These are phyloP conservation scores for Geranomyces variabilis DNA, from an alignment of 192 early-diverging fungal genomes.

Conservation along the genomic window DNA sequence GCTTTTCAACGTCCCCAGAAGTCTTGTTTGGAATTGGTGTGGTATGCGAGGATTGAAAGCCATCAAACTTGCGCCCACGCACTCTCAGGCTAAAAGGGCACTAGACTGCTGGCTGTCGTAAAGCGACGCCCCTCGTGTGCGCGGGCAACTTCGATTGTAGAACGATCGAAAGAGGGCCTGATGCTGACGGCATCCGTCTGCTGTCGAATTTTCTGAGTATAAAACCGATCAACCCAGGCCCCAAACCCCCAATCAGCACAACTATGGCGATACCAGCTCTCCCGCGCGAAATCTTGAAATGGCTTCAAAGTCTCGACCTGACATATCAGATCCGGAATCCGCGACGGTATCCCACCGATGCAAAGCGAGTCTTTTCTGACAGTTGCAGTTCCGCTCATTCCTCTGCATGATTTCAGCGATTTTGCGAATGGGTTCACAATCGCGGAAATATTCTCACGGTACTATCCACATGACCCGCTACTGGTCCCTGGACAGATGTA, in stretches of 20 bases:
- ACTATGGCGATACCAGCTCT: slow-evolving; percentile 6
- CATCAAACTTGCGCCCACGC: too few species aligned
- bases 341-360: slow-evolving; percentile 29
- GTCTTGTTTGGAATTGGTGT: too few species aligned
- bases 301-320: slow-evolving; percentile 52
- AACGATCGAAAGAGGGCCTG: too few species aligned
- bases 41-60: too few species aligned
- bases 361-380: neutral
- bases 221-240: too few species aligned
- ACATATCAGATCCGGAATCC: slow-evolving; percentile 46
- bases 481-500: slow-evolving; percentile 42
- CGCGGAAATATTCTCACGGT: slow-evolving; percentile 53
- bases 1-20: too few species aligned
- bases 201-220: too few species aligned
- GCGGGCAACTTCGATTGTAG: too few species aligned
- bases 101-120: too few species aligned
- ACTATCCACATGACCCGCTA: slow-evolving; percentile 44
- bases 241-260: neutral
- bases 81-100: too few species aligned
- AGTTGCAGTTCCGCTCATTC: neutral
- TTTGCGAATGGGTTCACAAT: slow-evolving; percentile 55
- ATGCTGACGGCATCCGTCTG: too few species aligned
- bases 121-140: too few species aligned
- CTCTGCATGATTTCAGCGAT: slow-evolving; percentile 36
- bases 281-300: slow-evolving; percentile 52